Base-by-base conservation (phyloP, 164 flowering plant species). In the Houttuynia cordata region DNA sequence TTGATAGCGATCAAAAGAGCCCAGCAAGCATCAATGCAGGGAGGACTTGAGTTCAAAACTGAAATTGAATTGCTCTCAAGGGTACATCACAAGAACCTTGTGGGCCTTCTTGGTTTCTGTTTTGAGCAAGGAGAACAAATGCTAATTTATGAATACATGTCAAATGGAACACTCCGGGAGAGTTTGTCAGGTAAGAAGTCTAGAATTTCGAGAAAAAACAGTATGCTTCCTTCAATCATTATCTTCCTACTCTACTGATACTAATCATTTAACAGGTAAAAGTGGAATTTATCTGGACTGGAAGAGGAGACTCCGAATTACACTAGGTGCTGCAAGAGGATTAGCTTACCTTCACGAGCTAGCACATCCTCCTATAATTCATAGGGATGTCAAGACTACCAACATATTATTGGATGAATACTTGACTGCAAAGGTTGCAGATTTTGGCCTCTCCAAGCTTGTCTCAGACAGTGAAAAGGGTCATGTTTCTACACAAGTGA, bases 61-160 rank as follows among this genome's bases (percentile, higher is more conserved):
- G 91, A 84, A 70, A 84, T 84, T 24, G 87, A 84, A 68, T 60
- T 85, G 78, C 81, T 85, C 49, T 82, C 91, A 24, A 70, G 91
- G 52, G 91, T 84, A 68, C 91, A 84, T 70, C 91, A 84, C 81
- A 85, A 79, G 71, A 85, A 85, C 71, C 81, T 85, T 58, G 83
- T 85, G 30, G 75, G 78, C 23, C 85, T 85, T 12, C 65, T 85
- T 18, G 91, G 91, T 15, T 81, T 82, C 60, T 82, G 87, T 61
- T 85, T 81, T 63, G 91, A 85, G 62, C 84, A 81, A 73, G 87
- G 87, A 71, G 91, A 85, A 58, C 87, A 82, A 65, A 81, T 85
- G 83, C 73, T 85, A 42, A 80, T 85, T 22, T 85, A 85, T 64
- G 91, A 85, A 59, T 81, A 52, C 60, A 73, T 82, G 74, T 71